A percentile compares a stretch with the other conserved stretches of the same genome.
These are phyloP conservation scores for Alternaria rosae DNA, from an alignment of 2,329 filamentous ascomycete species.

Conservation along the genomic window DNA sequence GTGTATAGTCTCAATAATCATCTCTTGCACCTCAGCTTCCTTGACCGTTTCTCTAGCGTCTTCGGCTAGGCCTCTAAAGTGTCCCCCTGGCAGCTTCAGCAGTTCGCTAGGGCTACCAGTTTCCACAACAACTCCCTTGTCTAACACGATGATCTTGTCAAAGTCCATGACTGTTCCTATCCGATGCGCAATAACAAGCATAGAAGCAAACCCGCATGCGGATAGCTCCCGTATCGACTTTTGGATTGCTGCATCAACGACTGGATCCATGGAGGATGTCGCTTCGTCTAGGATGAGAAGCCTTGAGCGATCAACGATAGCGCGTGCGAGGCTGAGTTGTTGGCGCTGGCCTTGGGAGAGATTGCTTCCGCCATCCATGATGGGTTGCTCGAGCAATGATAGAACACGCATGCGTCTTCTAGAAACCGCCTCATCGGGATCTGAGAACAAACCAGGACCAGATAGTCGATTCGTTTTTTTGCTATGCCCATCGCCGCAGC, in stretches of 20 bases:
- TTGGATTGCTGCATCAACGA: constrained; percentile 8
- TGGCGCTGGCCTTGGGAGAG: constrained; percentile 77
- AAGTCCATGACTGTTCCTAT: neutral
- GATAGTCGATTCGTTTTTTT: constrained; percentile 32
- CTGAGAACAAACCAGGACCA: constrained; percentile 26
- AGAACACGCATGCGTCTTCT: neutral
- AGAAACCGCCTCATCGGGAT: neutral
- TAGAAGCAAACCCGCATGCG: constrained; percentile 15
- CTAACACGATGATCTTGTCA: neutral
- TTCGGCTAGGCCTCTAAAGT: neutral
- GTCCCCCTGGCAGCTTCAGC: neutral
- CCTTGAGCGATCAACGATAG: constrained; percentile 60
- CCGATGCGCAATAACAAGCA: constrained; percentile 7
- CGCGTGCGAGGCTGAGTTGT: constrained; percentile 62
- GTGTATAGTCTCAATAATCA: too few relatives aligned
- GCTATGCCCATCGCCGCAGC: neutral
- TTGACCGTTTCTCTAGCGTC: neutral
- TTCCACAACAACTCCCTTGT: neutral
- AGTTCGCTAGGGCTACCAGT: neutral
- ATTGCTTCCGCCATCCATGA: neutral
- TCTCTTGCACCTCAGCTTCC: too few relatives aligned
- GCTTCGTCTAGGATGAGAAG: constrained; percentile 67
- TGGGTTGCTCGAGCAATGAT: neutral
- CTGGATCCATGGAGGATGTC: neutral
- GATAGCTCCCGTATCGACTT: constrained; percentile 7